Conservation (phyloP, 805 yeast species). For the Maudiozyma bulderi region DNA sequence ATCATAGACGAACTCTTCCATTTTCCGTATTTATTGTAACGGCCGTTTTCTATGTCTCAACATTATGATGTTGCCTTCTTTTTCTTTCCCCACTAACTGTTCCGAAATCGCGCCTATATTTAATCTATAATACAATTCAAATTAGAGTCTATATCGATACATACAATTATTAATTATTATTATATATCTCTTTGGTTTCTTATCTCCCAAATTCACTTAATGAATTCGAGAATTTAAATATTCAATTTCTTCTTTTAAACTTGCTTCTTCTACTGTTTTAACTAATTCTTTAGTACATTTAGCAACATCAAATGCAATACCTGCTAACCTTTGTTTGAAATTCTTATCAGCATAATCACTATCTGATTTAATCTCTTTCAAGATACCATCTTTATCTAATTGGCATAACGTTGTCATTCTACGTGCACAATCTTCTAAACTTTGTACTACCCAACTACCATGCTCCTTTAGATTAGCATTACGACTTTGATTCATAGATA, state of each 20-base stretch:
- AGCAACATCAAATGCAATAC: conserved; percentile 92
- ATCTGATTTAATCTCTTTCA: conserved; percentile 34
- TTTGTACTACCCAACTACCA: conserved; percentile 83
- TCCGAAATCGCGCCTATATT: too few species aligned
- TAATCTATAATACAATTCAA: not conserved
- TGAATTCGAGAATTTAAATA: conserved; percentile 58
- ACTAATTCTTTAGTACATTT: conserved; percentile 93
- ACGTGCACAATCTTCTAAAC: conserved; percentile 73
- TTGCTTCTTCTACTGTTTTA: conserved; percentile 91
- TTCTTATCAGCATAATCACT: conserved; percentile 73
- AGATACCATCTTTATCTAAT: conserved; percentile 25
- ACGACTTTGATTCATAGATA: conserved; percentile 81
- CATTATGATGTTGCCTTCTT: too few species aligned
- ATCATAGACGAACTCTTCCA: too few species aligned
- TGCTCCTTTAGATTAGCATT: conserved; percentile 79
- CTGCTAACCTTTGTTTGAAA: conserved; percentile 88
- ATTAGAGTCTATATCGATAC: not conserved
- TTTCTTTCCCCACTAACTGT: too few species aligned
- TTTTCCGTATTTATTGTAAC: too few species aligned
- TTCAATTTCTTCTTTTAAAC: conserved; percentile 76
- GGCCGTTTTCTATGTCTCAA: too few species aligned
- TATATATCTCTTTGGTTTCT: not conserved
- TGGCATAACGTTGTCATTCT: conserved; percentile 69
- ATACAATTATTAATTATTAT: not conserved
- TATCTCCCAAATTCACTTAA: not conserved